Base-by-base conservation (phyloP, 345 rosid species). In the Abelmoschus esculentus region DNA sequence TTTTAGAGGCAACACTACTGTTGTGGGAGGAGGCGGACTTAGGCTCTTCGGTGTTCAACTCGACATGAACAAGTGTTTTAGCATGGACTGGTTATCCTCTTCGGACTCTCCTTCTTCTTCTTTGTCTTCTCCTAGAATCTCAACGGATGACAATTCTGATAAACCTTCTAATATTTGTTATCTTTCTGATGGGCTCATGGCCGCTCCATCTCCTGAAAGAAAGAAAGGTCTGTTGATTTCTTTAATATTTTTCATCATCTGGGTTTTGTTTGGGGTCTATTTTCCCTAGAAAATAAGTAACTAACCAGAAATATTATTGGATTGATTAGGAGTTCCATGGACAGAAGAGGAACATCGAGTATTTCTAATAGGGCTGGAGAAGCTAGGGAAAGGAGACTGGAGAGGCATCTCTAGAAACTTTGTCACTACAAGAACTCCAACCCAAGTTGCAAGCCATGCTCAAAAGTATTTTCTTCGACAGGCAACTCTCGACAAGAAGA, bases 391-490 rank as follows among this genome's bases (percentile, higher is more conserved):
- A 52, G 92, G 92, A 42, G 90, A 88, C 19, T 88, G 93, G 93
- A 88, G 90, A 70, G 93, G 90, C 69, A 88, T 88, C 68, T 83
- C 93, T 2, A 82, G 75, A 61, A 77, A 80, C 77, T 86, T 74
- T 32, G 93, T 88, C 18, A 80, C 74, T 4, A 84, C 93, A 26
- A 83, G 93, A 80, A 86, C 92, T 59, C 87, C 90, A 9, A 88
- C 92, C 9, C 92, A 88, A 75, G 92, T 88, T 64, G 92, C 92
- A 0, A 86, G 92, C 46, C 92, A 86, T 77, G 92, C 90, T 56
- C 92, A 88, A 14, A 88, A 88, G 71, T 83, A 82, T 77, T 88
- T 88, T 56, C 93, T 88, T 42, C 80, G 90, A 46, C 87, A 70
- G 52, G 73, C 81, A 0, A 50, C 70, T 71, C 82, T 84, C 66